phyloP scores from a whole-genome alignment of 2,329 filamentous ascomycete species.

The Aspergillus carbonarius region DNA sequence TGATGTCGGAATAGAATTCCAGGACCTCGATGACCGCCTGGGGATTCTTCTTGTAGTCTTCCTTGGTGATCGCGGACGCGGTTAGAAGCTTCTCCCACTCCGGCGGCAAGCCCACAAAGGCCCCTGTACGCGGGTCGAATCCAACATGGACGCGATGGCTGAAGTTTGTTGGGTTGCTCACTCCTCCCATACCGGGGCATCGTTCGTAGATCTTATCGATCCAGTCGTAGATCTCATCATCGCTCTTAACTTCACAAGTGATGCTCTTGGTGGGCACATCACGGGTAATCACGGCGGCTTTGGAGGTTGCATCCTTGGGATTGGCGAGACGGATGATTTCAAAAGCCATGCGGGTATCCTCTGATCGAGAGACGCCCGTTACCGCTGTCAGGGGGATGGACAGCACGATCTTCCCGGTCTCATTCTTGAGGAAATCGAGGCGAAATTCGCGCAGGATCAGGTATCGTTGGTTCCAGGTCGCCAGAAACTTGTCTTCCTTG shows the following conservation, averaged over 20 bases:
- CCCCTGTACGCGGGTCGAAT: conserved; percentile 91
- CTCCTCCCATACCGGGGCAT: conserved; percentile 95
- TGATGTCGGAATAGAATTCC: conserved; percentile 68
- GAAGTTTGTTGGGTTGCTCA: conserved; percentile 98
- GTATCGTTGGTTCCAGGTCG: conserved; percentile 88
- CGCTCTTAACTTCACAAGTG: conserved; percentile 89
- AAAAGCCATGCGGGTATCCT: conserved; percentile 87
- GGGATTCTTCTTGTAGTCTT: conserved; percentile 97
- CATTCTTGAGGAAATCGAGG: conserved; percentile 90
- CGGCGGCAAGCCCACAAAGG: conserved; percentile 88
- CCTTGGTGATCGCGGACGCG: conserved; percentile 94
- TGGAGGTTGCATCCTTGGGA: conserved; percentile 60
- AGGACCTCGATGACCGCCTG: conserved; percentile 70
- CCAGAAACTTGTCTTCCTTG: conserved; percentile 80
- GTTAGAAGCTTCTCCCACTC: conserved; percentile 98
- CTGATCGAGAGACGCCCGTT: conserved; percentile 83
- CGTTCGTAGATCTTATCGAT: conserved; percentile 97
- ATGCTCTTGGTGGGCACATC: conserved; percentile 80
- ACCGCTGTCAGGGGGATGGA: conserved; percentile 84
- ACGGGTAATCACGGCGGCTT: conserved; percentile 71
- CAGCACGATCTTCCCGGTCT: conserved; percentile 83
- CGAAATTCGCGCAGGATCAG: conserved; percentile 89
- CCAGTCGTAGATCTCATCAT: conserved; percentile 98
- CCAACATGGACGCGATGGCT: conserved; percentile 95
- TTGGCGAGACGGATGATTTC: conserved; percentile 76